Evolutionary conservation across 2,329 filamentous ascomycete genomes (phyloP), one percentile per base, ranked within the genome.

Genomic region (Pseudocercospora musae): DNA sequence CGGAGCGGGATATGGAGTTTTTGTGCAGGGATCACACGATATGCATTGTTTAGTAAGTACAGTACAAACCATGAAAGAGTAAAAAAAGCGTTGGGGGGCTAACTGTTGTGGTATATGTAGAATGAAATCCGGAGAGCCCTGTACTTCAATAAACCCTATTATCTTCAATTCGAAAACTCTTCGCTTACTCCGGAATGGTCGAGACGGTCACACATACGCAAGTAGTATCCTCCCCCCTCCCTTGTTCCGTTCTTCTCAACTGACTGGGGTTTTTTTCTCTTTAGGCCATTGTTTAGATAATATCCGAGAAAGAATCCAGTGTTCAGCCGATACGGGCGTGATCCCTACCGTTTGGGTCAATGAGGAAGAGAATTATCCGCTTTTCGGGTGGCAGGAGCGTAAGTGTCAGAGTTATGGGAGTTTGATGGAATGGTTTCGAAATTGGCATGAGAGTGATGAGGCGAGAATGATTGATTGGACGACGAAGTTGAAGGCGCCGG

Each of bases 331-430:
- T 23, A 15, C 42, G 15, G 59, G 54, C 11, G 44, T 62, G 6
- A 53, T 58, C 7, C 53, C 59, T 3, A 31, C 8, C 3, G 40
- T 58, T 9, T 62, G 59, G 59, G 20, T 31, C 1, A 20, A 25
- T 13, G 42, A 8, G 13, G 29, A 52, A 11, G 23, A 53, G 2
- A 62, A 42, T 23, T 58, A 49, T 18, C 55, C 55, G n/a, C 59
- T 55, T 6, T 64, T 64, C 20, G 59, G 62, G 1, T 10, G 58
- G 3, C n/a, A 37, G 13, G 33, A 59, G 6, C 62, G 62, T 25
- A 64, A 64, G 27, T 64, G 62, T 29, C 52, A 64, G n/a, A 59
- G 25, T 56, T 62, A 64, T 31, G 56, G 59, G 18, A 59, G 49
- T 8, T 15, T 64, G 59, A 42, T 64, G 42, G 46, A 49, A 8